Conservation (phyloP, 352 stramenopile species). For the Globisporangium spiculum region DNA sequence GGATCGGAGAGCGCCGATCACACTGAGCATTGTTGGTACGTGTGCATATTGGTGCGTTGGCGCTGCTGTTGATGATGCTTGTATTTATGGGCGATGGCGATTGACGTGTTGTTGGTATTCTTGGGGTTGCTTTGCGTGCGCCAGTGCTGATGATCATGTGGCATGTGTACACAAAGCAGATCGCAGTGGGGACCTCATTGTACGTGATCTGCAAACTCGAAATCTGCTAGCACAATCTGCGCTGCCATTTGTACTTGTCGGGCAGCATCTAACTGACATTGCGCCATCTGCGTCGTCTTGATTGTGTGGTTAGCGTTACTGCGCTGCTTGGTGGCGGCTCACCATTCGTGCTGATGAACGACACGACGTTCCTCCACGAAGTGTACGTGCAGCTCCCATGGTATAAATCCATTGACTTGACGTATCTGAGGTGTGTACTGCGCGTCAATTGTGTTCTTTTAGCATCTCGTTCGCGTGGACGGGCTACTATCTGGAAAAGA, state of each 20-base stretch:
- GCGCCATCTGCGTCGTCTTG: background rate
- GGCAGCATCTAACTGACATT: background rate
- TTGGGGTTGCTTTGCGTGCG: background rate
- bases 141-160: slow-evolving; percentile 13
- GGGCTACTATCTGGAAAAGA: slow-evolving; percentile 26
- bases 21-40: slow-evolving; percentile 14
- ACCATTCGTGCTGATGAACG: slow-evolving; percentile 3
- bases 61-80: background rate
- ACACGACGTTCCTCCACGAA: slow-evolving; percentile 16
- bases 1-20: slow-evolving; percentile 15
- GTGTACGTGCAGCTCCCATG: slow-evolving; percentile 8
- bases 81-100: background rate
- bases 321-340: background rate
- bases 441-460: background rate
- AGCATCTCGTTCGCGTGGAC: slow-evolving; percentile 29
- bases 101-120: background rate
- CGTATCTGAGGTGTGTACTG: background rate
- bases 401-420: background rate
- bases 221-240: no score
- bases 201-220: background rate
- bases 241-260: background rate
- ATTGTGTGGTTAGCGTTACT: slow-evolving; percentile 2
- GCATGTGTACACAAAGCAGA: slow-evolving; percentile 17
- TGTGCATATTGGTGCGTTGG: background rate
- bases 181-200: slow-evolving; percentile 9